Evolutionary conservation across 768 basidiomycete genomes (phyloP).

Genomic region (Pholiota molesta): DNA sequence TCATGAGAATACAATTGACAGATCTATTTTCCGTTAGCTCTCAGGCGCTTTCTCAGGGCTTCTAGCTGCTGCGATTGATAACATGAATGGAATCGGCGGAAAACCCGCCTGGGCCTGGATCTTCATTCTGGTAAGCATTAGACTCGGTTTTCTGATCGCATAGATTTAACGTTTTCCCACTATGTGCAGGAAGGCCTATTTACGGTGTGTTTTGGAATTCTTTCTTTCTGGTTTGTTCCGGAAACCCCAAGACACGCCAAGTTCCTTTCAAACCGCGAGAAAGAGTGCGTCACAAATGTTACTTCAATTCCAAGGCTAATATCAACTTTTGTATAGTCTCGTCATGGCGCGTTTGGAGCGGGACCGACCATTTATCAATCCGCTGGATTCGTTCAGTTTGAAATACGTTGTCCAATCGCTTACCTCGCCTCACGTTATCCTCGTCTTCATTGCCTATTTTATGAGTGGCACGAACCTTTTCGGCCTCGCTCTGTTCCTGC

Average conservation of each 20-base stretch:
- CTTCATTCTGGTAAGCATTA: conserved; percentile 29
- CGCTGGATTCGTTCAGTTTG: conserved; percentile 32
- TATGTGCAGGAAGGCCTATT: conserved; percentile 20
- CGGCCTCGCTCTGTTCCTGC: conserved; percentile 38
- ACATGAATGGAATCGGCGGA: conserved; percentile 55
- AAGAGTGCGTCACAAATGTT: not conserved
- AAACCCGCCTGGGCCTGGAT: conserved; percentile 59
- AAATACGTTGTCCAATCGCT: conserved; percentile 32
- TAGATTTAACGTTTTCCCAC: not conserved
- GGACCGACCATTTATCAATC: conserved; percentile 35
- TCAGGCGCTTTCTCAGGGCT: conserved; percentile 69
- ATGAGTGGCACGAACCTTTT: conserved; percentile 38
- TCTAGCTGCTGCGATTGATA: conserved; percentile 58
- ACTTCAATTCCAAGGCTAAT: not conserved
- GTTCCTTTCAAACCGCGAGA: conserved; percentile 2
- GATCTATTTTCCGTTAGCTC: conserved; percentile 28
- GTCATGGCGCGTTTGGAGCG: conserved; percentile 31
- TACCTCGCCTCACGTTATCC: conserved; percentile 36
- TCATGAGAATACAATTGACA: not conserved
- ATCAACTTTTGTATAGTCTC: conserved; percentile 11
- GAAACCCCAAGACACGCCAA: conserved; percentile 12
- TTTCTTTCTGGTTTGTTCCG: conserved; percentile 2
- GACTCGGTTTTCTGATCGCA: not conserved
- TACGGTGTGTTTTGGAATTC: conserved; percentile 1
- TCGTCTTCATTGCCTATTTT: conserved; percentile 37